These are phyloP conservation scores for Leccinum sublutescens DNA, from an alignment of 768 basidiomycete genomes.

Conservation along the genomic window DNA sequence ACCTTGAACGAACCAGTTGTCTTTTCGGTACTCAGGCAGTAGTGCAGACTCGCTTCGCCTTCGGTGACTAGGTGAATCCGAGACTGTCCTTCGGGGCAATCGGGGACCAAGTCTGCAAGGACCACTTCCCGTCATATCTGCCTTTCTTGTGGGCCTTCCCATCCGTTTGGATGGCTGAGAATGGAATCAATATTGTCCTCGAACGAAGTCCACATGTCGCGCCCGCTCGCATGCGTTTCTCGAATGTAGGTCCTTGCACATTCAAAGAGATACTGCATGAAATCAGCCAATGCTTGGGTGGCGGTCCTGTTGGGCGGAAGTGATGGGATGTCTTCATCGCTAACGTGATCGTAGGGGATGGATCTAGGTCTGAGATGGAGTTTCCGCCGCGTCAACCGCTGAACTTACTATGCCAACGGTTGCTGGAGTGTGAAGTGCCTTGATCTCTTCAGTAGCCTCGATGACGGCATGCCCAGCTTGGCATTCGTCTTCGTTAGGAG, in stretches of 20 bases:
- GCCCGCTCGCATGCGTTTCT: slow-evolving; percentile 44
- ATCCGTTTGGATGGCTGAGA: slow-evolving; percentile 48
- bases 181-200: slow-evolving; percentile 43
- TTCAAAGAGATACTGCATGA: slow-evolving; percentile 44
- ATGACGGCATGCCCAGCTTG: too few species aligned
- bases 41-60: slow-evolving; percentile 55
- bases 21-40: slow-evolving; percentile 40
- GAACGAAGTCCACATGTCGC: slow-evolving; percentile 41
- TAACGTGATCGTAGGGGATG: slow-evolving; percentile 22
- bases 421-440: too few species aligned
- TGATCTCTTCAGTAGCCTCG: too few species aligned
- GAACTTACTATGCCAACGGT: too few species aligned
- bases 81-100: slow-evolving; percentile 34
- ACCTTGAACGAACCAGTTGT: slow-evolving; percentile 30
- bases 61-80: slow-evolving; percentile 50
- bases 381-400: slow-evolving; percentile 29
- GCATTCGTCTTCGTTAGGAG: too few species aligned
- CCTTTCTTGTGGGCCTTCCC: slow-evolving; percentile 44
- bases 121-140: slow-evolving; percentile 45
- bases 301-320: slow-evolving; percentile 44
- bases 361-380: slow-evolving; percentile 34
- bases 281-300: slow-evolving; percentile 47
- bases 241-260: slow-evolving; percentile 45
- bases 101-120: slow-evolving; percentile 39
- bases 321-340: slow-evolving; percentile 37